Evolutionary conservation across 805 yeast genomes (phyloP).

Genomic region (Crinitomyces ghanaensis): DNA sequence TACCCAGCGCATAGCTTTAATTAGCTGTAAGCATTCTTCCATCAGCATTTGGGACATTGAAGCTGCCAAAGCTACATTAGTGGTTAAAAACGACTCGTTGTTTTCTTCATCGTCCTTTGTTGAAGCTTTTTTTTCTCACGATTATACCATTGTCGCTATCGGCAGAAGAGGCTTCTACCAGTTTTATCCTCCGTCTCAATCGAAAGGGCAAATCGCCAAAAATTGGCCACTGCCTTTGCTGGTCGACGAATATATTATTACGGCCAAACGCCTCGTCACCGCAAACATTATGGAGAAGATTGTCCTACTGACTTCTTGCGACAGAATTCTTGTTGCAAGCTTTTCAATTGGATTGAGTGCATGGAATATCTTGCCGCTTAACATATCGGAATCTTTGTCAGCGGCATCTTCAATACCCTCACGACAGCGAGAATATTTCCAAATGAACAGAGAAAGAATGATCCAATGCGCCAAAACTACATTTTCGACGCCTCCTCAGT

Average conservation of each 20-base stretch:
- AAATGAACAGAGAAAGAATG: no score
- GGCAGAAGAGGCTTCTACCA: no score
- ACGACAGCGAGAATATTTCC: no score
- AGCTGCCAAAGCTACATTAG: background rate
- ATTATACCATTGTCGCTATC: background rate
- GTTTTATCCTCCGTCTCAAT: no score
- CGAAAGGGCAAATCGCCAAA: no score
- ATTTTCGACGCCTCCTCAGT: no score
- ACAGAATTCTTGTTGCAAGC: conserved; percentile 48
- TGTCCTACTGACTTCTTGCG: conserved; percentile 40
- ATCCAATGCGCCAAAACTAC: no score
- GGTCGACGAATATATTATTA: conserved; percentile 5
- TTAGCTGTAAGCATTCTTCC: conserved; percentile 2
- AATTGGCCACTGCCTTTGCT: no score
- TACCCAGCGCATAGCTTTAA: conserved; percentile 6
- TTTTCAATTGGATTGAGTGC: conserved; percentile 33
- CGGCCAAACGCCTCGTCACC: conserved; percentile 45
- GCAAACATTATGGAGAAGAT: conserved; percentile 69
- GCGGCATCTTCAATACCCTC: no score
- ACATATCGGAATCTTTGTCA: conserved; percentile 28
- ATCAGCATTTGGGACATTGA: conserved; percentile 4
- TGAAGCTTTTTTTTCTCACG: background rate
- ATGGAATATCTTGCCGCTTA: background rate
- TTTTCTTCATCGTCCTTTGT: conserved; percentile 1
- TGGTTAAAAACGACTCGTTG: background rate